Evolutionary conservation across 176 grass and related monocot genomes (phyloP).

Genomic region (Puya raimondii): DNA sequence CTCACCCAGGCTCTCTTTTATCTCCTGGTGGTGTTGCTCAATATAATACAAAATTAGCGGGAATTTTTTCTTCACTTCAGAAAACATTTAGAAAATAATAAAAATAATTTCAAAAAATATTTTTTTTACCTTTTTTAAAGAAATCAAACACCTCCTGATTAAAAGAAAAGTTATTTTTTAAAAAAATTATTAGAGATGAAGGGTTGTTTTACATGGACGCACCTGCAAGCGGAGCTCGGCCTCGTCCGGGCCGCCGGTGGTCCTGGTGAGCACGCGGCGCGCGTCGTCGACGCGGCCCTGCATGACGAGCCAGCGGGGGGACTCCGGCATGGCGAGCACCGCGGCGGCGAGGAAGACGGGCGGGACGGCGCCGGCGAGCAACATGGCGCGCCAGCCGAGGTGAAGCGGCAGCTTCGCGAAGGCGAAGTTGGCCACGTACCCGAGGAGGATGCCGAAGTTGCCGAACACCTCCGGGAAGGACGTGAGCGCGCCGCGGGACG

Average conservation of each 20-base stretch:
- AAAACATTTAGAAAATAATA: no score
- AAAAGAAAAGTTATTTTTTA: no score
- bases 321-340: slow-evolving; percentile 88
- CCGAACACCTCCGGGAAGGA: slow-evolving; percentile 86
- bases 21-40: background rate
- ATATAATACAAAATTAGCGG: no score
- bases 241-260: slow-evolving; percentile 40
- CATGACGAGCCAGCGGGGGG: slow-evolving; percentile 87
- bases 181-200: no score
- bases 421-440: slow-evolving; percentile 82
- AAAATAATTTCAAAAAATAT: no score
- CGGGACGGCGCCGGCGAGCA: slow-evolving; percentile 56
- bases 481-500: slow-evolving; percentile 64
- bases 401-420: slow-evolving; percentile 49
- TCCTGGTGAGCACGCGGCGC: slow-evolving; percentile 40
- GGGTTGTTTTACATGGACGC: background rate
- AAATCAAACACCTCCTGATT: no score
- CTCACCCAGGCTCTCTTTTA: slow-evolving; percentile 7
- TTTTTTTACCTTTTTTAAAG: no score
- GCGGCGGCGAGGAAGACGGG: slow-evolving; percentile 37
- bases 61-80: no score
- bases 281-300: slow-evolving; percentile 52
- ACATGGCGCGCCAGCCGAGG: slow-evolving; percentile 71
- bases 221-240: slow-evolving; percentile 43
- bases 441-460: slow-evolving; percentile 62